Evolutionary conservation across 2,329 filamentous ascomycete species (phyloP).

Genomic region (Aspergillus niger): DNA sequence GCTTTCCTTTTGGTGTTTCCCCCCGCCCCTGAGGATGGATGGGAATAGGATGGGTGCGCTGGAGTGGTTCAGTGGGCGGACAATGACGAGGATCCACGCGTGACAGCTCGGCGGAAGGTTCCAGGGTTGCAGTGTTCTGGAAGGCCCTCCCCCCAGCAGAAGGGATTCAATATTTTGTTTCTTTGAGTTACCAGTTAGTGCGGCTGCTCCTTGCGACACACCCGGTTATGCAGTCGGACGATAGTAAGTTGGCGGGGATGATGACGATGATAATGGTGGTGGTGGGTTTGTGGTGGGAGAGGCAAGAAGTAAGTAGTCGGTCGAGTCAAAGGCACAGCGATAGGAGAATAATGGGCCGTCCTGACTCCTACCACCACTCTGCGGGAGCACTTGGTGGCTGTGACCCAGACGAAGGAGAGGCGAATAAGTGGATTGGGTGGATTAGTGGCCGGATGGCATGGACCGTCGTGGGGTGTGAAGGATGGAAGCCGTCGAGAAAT

Average conservation of each 20-base stretch:
- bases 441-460: constrained; percentile 5
- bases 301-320: background rate
- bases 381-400: constrained; percentile 1
- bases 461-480: constrained; percentile 1
- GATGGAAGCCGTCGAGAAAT: background rate
- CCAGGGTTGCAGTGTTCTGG: constrained; percentile 4
- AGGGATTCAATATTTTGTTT: background rate
- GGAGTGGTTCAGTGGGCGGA: constrained; percentile 5
- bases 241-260: background rate
- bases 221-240: no score
- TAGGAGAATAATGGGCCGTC: background rate
- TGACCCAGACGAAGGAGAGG: background rate
- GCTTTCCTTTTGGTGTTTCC: constrained; percentile 15
- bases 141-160: background rate
- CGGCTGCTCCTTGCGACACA: background rate
- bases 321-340: background rate
- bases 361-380: background rate
- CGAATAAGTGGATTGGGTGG: background rate
- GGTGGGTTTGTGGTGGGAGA: background rate
- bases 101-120: constrained; percentile 9
- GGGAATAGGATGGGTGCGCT: background rate
- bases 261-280: background rate
- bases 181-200: background rate
- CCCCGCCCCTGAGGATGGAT: constrained; percentile 21
- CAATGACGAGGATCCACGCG: constrained; percentile 14